These are phyloP conservation scores for Skeletonema costatum DNA, from an alignment of 108 stramenopile genomes.

Conservation along the genomic window DNA sequence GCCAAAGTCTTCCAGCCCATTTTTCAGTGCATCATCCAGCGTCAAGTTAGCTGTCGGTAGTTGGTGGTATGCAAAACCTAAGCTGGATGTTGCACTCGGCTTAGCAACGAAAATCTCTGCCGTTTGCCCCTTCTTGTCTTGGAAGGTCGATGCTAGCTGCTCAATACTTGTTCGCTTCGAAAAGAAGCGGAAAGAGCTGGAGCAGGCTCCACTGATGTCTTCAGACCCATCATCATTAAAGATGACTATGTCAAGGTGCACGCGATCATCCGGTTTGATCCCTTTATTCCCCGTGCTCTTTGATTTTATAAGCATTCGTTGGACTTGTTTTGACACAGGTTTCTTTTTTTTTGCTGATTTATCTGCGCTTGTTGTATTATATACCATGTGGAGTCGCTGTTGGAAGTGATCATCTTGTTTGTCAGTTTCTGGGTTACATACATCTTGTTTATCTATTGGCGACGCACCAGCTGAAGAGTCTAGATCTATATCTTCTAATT, in stretches of 20 bases:
- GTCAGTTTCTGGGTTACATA: not conserved
- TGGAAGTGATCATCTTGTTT: not conserved
- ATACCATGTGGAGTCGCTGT: conserved; percentile 18
- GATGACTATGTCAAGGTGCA: conserved; percentile 64
- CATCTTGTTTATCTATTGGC: not conserved
- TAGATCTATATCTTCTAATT: not conserved
- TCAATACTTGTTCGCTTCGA: conserved; percentile 32
- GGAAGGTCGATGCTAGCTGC: not conserved
- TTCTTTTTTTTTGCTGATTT: conserved; percentile 51
- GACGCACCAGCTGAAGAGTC: not conserved
- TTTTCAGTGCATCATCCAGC: not conserved
- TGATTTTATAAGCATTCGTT: conserved; percentile 71
- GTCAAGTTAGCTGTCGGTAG: not conserved
- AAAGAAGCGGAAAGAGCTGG: conserved; percentile 42
- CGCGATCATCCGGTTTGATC: conserved; percentile 67
- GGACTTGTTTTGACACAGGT: conserved; percentile 70
- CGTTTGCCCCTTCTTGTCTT: not conserved
- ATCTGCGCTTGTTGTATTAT: conserved; percentile 6
- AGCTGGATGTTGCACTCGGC: not conserved
- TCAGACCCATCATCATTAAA: conserved; percentile 23
- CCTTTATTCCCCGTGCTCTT: conserved; percentile 62
- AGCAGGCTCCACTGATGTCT: not conserved
- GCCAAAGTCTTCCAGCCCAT: not conserved
- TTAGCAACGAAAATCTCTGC: not conserved
- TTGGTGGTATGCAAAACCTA: not conserved